A percentile compares a stretch with the other conserved stretches of the same genome.
Evolutionary conservation across 169 alveolate species (phyloP).

Genomic region (Plasmodium coatneyi): DNA sequence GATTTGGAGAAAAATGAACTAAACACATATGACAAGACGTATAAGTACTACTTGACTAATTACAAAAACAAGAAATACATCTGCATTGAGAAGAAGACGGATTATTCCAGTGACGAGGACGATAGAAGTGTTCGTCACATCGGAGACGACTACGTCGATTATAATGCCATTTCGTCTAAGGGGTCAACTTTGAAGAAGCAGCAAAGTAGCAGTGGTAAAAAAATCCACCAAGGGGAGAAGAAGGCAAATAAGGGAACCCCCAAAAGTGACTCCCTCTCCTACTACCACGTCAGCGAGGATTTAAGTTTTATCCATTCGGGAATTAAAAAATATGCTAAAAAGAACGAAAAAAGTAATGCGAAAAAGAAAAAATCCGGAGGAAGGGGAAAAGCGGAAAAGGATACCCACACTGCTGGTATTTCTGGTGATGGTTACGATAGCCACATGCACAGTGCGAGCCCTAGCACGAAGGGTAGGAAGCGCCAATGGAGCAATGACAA

Average conservation of each 20-base stretch:
- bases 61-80: conserved; percentile 64
- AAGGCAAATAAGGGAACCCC: background rate
- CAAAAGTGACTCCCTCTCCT: conserved; percentile 9
- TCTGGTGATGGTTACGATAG: background rate
- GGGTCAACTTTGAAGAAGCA: background rate
- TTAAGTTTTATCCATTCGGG: conserved; percentile 59
- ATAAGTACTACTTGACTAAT: conserved; percentile 55
- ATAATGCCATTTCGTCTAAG: background rate
- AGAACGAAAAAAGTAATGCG: background rate
- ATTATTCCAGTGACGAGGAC: conserved; percentile 30
- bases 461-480: background rate
- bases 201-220: background rate
- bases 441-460: background rate
- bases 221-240: background rate
- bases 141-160: background rate
- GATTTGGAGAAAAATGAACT: conserved; percentile 68
- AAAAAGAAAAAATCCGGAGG: conserved; percentile 1
- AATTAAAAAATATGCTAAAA: conserved; percentile 44
- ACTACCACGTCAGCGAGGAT: conserved; percentile 28
- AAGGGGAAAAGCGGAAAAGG: background rate
- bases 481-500: background rate
- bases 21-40: conserved; percentile 32
- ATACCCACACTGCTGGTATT: background rate
- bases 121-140: background rate
- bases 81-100: conserved; percentile 67